Evolutionary conservation across 2,329 filamentous ascomycete genomes (phyloP), one percentile per base, ranked within the genome.

Genomic region (Xenoacremonium recifei): DNA sequence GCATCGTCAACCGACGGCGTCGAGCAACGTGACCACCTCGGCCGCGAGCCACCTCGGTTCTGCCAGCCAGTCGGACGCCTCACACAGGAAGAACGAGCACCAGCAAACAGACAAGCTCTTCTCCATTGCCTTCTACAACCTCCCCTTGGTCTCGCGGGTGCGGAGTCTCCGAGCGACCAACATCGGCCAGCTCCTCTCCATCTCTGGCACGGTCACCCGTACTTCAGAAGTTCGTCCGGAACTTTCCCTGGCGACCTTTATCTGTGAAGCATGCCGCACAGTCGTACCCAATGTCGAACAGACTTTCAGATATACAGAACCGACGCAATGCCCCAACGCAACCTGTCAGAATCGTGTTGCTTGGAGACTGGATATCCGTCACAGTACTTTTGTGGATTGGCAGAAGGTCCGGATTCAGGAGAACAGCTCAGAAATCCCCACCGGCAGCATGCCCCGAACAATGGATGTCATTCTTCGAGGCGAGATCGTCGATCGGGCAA

Each of bases 321-420:
- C 93, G 1, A 92, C 90, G 4, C 89, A 96, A 70, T 99, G 93
- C 56, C 92, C 93, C 9, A 97, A 97, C 61, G 64, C 73, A 19
- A 87, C 79, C 6, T 99, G 93, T 64, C 84, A 84, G 57, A 99
- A 99, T 69, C 84, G 93, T 19, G 73, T 85, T 44, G 89, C 87
- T n/a, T 99, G 93, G 93, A 84, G 90, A 52, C 71, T 99, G n/a
- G 92, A 99, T 57, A 96, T 99, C 59, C 80, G 89, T 32, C 92
- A 95, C 65, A 96, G 91, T 65, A 97, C 91, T 0, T 99, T 99
- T 63, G 87, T 99, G 48, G 93, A 99, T 69, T 99, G 93, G 93
- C 93, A 99, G 64, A 97, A 97, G 65, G 90, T 97, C 18, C 87
- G 95, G 49, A 89, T 97, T 48, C 93, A 99, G 68, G 93, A 99